phyloP scores from a whole-genome alignment of 768 basidiomycete genomes.

The Lentinula aciculospora region DNA sequence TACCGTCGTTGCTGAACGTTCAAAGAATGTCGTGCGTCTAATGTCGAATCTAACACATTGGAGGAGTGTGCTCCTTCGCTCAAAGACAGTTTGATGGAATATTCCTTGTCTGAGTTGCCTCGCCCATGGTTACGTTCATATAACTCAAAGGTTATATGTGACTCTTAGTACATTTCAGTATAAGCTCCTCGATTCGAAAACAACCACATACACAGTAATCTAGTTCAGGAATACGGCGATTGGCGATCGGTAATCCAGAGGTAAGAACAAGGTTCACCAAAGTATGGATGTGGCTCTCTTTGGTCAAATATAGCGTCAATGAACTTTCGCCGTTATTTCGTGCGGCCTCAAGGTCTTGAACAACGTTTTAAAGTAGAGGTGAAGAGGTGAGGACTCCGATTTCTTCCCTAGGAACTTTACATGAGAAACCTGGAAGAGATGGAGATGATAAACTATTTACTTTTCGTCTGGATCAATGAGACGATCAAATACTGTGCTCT shows the following conservation, averaged over 20 bases:
- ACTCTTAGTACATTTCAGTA: conserved; percentile 35
- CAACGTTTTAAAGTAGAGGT: conserved; percentile 87
- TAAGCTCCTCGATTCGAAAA: conserved; percentile 3
- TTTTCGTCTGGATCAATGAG: conserved; percentile 95
- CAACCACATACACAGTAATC: conserved; percentile 76
- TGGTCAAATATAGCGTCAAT: conserved; percentile 91
- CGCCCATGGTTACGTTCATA: conserved; percentile 90
- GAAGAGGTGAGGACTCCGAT: conserved; percentile 94
- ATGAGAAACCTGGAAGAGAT: neutral
- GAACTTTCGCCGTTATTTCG: conserved; percentile 79
- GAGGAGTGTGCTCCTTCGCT: conserved; percentile 98
- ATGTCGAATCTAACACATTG: conserved; percentile 89
- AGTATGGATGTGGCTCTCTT: conserved; percentile 92
- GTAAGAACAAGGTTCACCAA: conserved; percentile 90
- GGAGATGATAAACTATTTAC: conserved; percentile 32
- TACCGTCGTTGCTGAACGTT: conserved; percentile 90
- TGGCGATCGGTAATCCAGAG: conserved; percentile 92
- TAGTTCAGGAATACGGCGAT: conserved; percentile 90
- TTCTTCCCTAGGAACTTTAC: conserved; percentile 61
- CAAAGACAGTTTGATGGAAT: conserved; percentile 86
- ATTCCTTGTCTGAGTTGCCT: conserved; percentile 90
- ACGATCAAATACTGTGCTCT: conserved; percentile 93
- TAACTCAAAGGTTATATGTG: conserved; percentile 87
- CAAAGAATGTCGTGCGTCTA: conserved; percentile 93
- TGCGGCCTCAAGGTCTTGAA: conserved; percentile 88